phyloP scores from a whole-genome alignment of 1,139 yeast genomes.

The Lodderomyces parapsilosis region DNA sequence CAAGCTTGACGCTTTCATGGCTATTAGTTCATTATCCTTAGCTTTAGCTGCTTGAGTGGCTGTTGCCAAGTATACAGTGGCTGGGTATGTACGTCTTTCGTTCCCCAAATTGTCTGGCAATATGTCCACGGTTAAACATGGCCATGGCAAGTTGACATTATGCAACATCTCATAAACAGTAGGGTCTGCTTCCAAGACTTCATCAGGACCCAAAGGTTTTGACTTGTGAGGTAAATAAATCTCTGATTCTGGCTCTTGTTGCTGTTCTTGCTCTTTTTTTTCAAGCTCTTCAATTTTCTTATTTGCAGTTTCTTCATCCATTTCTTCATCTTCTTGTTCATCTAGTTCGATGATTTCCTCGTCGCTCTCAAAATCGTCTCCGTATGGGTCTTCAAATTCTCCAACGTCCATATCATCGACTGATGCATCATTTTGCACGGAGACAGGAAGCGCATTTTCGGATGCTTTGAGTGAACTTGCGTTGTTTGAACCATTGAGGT shows the following conservation, averaged over 20 bases:
- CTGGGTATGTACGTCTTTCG: constrained; percentile 90
- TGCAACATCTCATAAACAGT: constrained; percentile 95
- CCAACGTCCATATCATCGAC: constrained; percentile 68
- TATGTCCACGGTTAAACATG: constrained; percentile 87
- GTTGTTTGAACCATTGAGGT: constrained; percentile 28
- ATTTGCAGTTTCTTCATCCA: constrained; percentile 30
- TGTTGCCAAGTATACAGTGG: constrained; percentile 78
- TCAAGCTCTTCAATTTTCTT: constrained; percentile 22
- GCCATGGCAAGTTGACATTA: constrained; percentile 94
- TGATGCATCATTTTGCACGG: constrained; percentile 22
- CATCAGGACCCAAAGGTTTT: constrained; percentile 91
- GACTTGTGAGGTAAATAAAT: constrained; percentile 85
- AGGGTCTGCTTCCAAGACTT: constrained; percentile 94
- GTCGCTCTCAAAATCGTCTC: constrained; percentile 93
- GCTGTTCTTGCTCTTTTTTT: constrained; percentile 39
- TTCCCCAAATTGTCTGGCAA: constrained; percentile 84
- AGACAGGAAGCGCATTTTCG: constrained; percentile 28
- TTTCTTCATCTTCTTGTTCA: constrained; percentile 60
- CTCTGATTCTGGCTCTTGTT: constrained; percentile 33
- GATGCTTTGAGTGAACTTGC: constrained; percentile 29
- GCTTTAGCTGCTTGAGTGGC: constrained; percentile 92
- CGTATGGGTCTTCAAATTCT: constrained; percentile 90
- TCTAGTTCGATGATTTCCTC: constrained; percentile 83
- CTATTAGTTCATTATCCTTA: constrained; percentile 83
- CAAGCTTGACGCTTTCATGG: constrained; percentile 79